These are phyloP conservation scores for Nematodospora anomalae DNA, from an alignment of 1,139 yeast genomes.

Conservation along the genomic window DNA sequence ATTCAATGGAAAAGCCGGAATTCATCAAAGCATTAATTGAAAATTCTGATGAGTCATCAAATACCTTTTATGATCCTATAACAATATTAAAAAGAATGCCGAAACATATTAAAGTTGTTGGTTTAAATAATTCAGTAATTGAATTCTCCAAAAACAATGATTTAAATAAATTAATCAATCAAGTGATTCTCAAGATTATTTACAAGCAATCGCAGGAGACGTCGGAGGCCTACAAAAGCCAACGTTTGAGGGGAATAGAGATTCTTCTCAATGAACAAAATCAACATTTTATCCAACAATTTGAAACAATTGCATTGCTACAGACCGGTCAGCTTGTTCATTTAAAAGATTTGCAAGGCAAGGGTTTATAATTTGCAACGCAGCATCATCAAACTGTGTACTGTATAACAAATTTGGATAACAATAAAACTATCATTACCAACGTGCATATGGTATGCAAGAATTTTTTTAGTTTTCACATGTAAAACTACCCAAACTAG, in stretches of 20 bases:
- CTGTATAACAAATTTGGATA: neutral
- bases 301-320: slow-evolving; percentile 24
- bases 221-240: slow-evolving; percentile 35
- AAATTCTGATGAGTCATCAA: slow-evolving; percentile 57
- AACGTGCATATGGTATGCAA: no score
- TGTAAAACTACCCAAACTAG: no score
- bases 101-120: slow-evolving; percentile 51
- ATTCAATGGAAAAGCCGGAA: slow-evolving; percentile 69
- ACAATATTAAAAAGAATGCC: slow-evolving; percentile 69
- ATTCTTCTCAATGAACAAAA: slow-evolving; percentile 27
- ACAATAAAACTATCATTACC: neutral
- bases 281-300: slow-evolving; percentile 19
- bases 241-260: slow-evolving; percentile 45
- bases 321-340: slow-evolving; percentile 7
- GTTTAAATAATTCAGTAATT: slow-evolving; percentile 59
- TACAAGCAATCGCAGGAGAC: slow-evolving; percentile 54
- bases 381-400: no score
- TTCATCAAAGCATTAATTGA: slow-evolving; percentile 76
- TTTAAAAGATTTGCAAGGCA: slow-evolving; percentile 7
- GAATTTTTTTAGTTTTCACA: no score
- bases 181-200: slow-evolving; percentile 61
- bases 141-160: slow-evolving; percentile 68
- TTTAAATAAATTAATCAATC: slow-evolving; percentile 56
- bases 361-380: slow-evolving; percentile 2
- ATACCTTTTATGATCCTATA: slow-evolving; percentile 61